Base-by-base conservation (phyloP, 345 rosid species). In the Jatropha curcas region DNA sequence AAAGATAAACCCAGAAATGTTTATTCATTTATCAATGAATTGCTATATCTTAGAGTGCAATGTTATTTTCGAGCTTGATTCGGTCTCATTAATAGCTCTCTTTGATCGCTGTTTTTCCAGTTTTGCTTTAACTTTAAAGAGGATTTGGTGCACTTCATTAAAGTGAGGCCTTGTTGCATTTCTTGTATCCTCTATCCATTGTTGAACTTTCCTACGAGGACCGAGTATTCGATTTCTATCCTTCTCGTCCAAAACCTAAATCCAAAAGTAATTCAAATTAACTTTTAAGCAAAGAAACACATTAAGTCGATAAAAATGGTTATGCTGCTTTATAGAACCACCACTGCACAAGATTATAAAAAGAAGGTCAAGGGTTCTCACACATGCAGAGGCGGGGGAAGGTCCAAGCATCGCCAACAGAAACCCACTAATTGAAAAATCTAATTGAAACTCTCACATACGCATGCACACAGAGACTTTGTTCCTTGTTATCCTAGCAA, bases 141-240 rank as follows among this genome's bases (percentile, higher is more conserved):
- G 79, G 73, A 62, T 31, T 58, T 86, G 65, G 72, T 90, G 92
- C 60, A 88, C 92, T 71, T 86, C 94, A 67, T 91, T 91, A 74
- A 94, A 94, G 77, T 90, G 87, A 57, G 97, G 96, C 60, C 70
- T 80, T 1, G 90, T 88, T 28, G 92, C 92, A 20, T 79, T 82
- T 73, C 79, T 91, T 24, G 94, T 90, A 74, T 75, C 76, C 77
- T 86, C 90, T 59, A 92, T 81, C 98, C 98, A 94, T 62, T 88
- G 82, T 67, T 79, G 83, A 60, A 94, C 90, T 84, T 88, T 90
- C 82, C 86, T 83, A 74, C 84, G 73, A 13, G 93, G 93, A 74
- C 83, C 82, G 0, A 92, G 76, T 63, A 91, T 56, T 68, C 88
- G 79, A 51, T 69, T 31, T 17, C 85, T 86, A 67, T 85, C 94